Percentiles rank a stretch among this genome's conserved stretches.
Conservation (phyloP, 805 yeast genomes). For the Komagataella kurtzmanii region DNA sequence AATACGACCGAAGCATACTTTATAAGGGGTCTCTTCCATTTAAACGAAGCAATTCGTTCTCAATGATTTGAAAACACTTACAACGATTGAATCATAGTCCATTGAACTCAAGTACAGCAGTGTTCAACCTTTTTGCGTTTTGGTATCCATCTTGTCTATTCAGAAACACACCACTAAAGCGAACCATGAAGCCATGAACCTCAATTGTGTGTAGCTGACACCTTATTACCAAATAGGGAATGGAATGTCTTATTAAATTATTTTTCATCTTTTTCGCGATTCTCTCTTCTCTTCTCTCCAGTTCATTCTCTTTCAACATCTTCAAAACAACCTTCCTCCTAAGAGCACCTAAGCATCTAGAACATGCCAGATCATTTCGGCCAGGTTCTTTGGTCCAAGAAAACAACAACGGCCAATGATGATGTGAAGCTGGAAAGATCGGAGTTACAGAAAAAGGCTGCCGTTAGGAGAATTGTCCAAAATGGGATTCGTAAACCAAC, state of each 20-base stretch:
- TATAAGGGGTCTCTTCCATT: too few relatives aligned
- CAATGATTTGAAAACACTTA: too few relatives aligned
- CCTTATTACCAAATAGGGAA: background rate
- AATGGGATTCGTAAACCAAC: background rate
- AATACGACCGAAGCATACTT: too few relatives aligned
- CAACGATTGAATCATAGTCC: too few relatives aligned
- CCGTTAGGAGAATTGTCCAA: background rate
- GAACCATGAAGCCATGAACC: background rate
- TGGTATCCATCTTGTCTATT: too few relatives aligned
- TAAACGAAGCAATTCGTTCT: too few relatives aligned
- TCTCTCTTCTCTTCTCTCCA: background rate
- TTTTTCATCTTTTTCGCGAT: background rate
- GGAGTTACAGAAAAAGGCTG: constrained; percentile 2
- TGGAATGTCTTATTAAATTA: background rate
- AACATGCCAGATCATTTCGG: background rate
- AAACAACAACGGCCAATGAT: background rate
- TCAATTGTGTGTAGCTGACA: background rate
- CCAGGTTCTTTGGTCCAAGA: background rate
- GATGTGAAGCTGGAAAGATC: constrained; percentile 1
- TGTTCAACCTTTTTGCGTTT: too few relatives aligned
- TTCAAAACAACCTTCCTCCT: background rate
- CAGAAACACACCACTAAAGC: too few relatives aligned
- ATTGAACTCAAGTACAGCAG: too few relatives aligned
- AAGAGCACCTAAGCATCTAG: background rate
- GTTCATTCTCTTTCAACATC: background rate